These are phyloP conservation scores for Prototheca wickerhamii DNA, from an alignment of 163 green algal genomes.

Conservation along the genomic window DNA sequence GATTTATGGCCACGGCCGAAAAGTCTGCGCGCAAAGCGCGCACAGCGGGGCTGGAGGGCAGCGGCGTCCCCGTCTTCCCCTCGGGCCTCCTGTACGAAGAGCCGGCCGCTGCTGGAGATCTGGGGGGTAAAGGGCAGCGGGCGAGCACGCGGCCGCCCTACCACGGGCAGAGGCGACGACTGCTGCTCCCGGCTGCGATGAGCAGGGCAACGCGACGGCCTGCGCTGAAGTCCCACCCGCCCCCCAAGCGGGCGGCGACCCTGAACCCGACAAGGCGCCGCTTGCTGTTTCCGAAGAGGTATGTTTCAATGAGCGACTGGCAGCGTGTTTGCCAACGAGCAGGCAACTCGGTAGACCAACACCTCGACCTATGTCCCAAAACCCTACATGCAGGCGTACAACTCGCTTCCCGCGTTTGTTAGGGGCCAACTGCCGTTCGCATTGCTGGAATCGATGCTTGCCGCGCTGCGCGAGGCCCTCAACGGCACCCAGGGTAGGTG, in stretches of 20 bases:
- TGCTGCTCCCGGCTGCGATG: too few species aligned
- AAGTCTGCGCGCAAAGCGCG: slow-evolving; percentile 1
- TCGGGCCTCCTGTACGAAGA: slow-evolving; percentile 4
- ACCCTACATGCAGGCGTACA: slow-evolving; percentile 8
- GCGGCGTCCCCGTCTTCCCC: background rate
- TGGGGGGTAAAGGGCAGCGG: too few species aligned
- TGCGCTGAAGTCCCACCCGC: too few species aligned
- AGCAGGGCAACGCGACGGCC: too few species aligned
- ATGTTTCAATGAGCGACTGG: too few species aligned
- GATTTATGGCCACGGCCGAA: slow-evolving; percentile 15
- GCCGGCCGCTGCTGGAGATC: slow-evolving; percentile 4
- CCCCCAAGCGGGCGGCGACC: too few species aligned
- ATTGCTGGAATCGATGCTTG: slow-evolving; percentile 6
- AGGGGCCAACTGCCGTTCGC: slow-evolving; percentile 19
- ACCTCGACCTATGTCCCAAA: background rate
- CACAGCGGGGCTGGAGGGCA: background rate
- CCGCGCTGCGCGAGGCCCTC: slow-evolving; percentile 1
- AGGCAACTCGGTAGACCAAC: background rate
- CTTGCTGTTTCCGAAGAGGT: too few species aligned
- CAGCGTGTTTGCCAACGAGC: background rate
- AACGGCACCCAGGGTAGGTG: too few species aligned
- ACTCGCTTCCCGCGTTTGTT: slow-evolving; percentile 22
- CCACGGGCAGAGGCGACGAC: too few species aligned
- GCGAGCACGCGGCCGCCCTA: too few species aligned
- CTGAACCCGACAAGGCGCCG: too few species aligned